Percentiles rank a stretch among this genome's conserved stretches.
Evolutionary conservation across 169 alveolate genomes (phyloP).

Genomic region (Blepharisma undulans): DNA sequence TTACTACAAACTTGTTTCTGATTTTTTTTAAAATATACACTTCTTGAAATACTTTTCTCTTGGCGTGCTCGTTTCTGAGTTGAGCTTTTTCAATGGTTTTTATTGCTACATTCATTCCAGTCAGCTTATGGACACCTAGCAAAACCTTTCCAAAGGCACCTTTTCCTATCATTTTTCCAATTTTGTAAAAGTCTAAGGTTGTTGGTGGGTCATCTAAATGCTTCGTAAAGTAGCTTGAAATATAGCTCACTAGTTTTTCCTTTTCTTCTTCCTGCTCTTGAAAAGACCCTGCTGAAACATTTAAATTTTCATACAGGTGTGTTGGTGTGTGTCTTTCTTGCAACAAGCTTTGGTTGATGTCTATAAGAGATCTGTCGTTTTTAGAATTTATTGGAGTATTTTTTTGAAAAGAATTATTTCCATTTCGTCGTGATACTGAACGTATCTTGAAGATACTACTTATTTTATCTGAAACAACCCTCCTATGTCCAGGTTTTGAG

Average conservation of each 20-base stretch:
- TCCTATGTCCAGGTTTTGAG: neutral
- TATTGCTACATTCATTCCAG: constrained; percentile 76
- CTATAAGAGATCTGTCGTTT: neutral
- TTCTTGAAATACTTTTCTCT: constrained; percentile 46
- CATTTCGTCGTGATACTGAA: neutral
- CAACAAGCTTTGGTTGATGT: neutral
- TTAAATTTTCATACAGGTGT: neutral
- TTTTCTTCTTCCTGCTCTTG: neutral
- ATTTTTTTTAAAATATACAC: constrained; percentile 50
- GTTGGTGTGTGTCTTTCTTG: neutral
- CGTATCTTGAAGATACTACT: neutral
- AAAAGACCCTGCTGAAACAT: neutral
- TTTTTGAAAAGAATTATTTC: neutral
- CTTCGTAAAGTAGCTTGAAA: neutral
- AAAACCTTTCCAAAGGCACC: constrained; percentile 83
- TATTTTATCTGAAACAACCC: neutral
- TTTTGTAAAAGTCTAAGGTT: neutral
- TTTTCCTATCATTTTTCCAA: constrained; percentile 71
- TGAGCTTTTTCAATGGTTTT: constrained; percentile 65
- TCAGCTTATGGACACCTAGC: constrained; percentile 75
- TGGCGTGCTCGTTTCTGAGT: constrained; percentile 61
- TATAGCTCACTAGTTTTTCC: neutral
- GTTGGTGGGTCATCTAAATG: constrained; percentile 9
- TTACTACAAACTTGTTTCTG: constrained; percentile 56
- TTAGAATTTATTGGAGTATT: neutral